A percentile compares a stretch with the other conserved stretches of the same genome.
Conservation (phyloP, 352 stramenopile species). For the Globisporangium viniferum region DNA sequence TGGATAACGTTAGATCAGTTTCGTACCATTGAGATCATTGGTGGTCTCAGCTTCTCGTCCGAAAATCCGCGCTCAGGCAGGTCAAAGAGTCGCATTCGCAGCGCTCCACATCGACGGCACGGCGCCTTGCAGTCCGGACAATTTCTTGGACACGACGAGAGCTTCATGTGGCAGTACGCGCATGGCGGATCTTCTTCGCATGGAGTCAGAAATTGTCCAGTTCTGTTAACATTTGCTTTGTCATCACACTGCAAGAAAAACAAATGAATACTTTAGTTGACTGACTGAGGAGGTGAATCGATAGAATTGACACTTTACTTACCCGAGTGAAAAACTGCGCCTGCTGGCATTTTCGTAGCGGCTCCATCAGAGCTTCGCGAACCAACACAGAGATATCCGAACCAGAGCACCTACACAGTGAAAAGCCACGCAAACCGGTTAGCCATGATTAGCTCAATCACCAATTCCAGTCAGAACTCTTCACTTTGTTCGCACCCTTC, state of each 20-base stretch:
- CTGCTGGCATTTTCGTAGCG: constrained; percentile 95
- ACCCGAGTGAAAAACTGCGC: constrained; percentile 91
- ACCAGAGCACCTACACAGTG: constrained; percentile 73
- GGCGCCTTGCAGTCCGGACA: constrained; percentile 69
- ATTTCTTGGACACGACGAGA: constrained; percentile 65
- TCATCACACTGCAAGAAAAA: constrained; percentile 61
- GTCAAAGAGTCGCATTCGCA: constrained; percentile 87
- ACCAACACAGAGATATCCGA: constrained; percentile 98
- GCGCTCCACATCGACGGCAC: constrained; percentile 64
- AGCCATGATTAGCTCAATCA: background rate
- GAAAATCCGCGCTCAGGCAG: constrained; percentile 76
- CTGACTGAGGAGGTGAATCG: background rate
- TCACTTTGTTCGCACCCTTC: constrained; percentile 77
- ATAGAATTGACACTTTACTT: constrained; percentile 4
- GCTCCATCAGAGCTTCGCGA: constrained; percentile 97
- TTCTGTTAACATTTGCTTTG: constrained; percentile 52
- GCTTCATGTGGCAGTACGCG: constrained; percentile 88
- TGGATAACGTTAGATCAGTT: background rate
- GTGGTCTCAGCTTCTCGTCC: constrained; percentile 81
- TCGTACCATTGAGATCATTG: constrained; percentile 84
- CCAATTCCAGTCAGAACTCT: background rate
- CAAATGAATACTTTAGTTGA: background rate
- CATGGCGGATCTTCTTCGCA: constrained; percentile 83
- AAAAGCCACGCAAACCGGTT: background rate
- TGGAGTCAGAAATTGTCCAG: constrained; percentile 72